These are phyloP conservation scores for Globisporangium takayamanum DNA, from an alignment of 352 stramenopile species.

Conservation along the genomic window DNA sequence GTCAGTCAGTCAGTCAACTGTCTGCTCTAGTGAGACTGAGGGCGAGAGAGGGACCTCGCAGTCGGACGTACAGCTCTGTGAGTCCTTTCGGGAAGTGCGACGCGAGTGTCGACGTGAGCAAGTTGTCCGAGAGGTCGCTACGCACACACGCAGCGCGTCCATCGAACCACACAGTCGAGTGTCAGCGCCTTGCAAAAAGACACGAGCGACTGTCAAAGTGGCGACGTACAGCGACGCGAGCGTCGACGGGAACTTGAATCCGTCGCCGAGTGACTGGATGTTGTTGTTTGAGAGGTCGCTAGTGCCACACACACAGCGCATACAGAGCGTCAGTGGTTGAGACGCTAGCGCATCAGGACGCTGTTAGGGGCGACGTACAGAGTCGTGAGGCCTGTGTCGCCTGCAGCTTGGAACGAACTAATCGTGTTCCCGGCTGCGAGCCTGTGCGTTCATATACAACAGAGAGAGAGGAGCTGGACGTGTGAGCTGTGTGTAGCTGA, in stretches of 20 bases:
- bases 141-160: neutral
- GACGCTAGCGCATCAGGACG: neutral
- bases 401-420: neutral
- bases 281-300: constrained; percentile 30
- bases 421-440: neutral
- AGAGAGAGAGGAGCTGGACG: neutral
- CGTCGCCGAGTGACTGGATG: constrained; percentile 17
- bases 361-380: constrained; percentile 11
- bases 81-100: constrained; percentile 12
- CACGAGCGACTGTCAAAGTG: neutral
- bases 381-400: neutral
- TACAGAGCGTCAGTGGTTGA: neutral
- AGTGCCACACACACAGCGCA: neutral
- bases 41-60: neutral
- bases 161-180: neutral
- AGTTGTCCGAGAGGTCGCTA: constrained; percentile 16
- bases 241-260: constrained; percentile 19
- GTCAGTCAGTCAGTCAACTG: neutral
- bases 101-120: constrained; percentile 5
- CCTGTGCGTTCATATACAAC: neutral
- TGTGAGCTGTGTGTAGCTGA: neutral
- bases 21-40: no score
- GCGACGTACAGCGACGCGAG: constrained; percentile 21
- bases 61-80: constrained; percentile 3
- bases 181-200: neutral